Evolutionary conservation across 2,329 filamentous ascomycete species (phyloP), one percentile per base, ranked within the genome.

Genomic region (Microcera coccophila): DNA sequence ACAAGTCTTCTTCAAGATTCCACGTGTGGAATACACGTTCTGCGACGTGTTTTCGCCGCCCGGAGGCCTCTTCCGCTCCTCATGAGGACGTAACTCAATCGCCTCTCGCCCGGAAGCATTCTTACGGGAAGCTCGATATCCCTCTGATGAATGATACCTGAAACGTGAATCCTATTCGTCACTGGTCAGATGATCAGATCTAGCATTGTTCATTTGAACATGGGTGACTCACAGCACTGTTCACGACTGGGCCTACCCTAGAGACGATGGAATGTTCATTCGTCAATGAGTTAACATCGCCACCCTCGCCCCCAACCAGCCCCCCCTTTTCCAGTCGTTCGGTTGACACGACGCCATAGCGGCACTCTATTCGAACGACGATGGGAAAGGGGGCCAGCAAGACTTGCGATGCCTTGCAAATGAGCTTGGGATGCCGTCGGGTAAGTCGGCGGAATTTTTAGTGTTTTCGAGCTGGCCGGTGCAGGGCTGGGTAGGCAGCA

Each of bases 401-500:
- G n/a, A n/a, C n/a, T n/a, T n/a, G n/a, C n/a, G n/a, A n/a, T n/a
- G n/a, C n/a, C n/a, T n/a, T n/a, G n/a, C n/a, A n/a, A n/a, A n/a
- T n/a, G n/a, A n/a, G n/a, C n/a, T n/a, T n/a, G n/a, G n/a, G n/a
- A n/a, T n/a, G n/a, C n/a, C n/a, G n/a, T n/a, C n/a, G n/a, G n/a
- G n/a, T n/a, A n/a, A n/a, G n/a, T n/a, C n/a, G n/a, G n/a, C n/a
- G n/a, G n/a, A n/a, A n/a, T n/a, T n/a, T n/a, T n/a, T n/a, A n/a
- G n/a, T n/a, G 22, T 26, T 26, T 12, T 7, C 22, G 22, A 26
- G n/a, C 16, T 32, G 39, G 20, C 37, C 36, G 31, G 28, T 35
- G 17, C 33, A 29, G 42, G 43, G 26, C 38, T 45, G 39, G 24
- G 28, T 41, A 56, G 54, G 54, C 54, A 57, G 41, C 54, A 57